These are phyloP conservation scores for Rhipidocladum racemiflorum DNA, from an alignment of 176 grass and related monocot species.

Conservation along the genomic window DNA sequence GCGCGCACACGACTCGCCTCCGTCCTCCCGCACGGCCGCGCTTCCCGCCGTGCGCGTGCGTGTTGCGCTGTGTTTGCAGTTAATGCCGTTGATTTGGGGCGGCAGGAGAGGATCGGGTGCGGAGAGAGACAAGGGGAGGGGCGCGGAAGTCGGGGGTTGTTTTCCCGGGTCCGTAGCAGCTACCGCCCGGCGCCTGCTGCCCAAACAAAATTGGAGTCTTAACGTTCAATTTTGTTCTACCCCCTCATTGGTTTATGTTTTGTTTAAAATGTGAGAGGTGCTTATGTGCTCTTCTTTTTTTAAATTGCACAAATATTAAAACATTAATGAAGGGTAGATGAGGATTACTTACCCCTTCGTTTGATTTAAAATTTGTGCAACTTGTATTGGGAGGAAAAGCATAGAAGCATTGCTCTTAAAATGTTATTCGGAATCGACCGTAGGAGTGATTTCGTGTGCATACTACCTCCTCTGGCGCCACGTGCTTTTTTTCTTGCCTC, in stretches of 20 bases:
- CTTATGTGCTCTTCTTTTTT: no score
- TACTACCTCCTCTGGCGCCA: no score
- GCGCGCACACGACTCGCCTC: slow-evolving; percentile 21
- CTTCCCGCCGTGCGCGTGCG: slow-evolving; percentile 33
- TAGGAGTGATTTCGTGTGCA: no score
- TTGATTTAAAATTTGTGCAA: no score
- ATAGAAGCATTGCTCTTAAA: no score
- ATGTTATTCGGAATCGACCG: no score
- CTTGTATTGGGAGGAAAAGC: no score
- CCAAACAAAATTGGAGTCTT: background rate
- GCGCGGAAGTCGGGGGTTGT: slow-evolving; percentile 41
- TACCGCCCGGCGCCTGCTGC: slow-evolving; percentile 21
- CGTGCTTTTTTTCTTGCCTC: no score
- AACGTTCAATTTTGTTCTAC: background rate
- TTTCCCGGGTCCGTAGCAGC: background rate
- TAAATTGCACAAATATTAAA: no score
- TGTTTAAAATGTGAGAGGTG: no score
- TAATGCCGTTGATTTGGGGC: slow-evolving; percentile 38
- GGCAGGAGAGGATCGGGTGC: slow-evolving; percentile 15
- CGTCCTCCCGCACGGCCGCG: slow-evolving; percentile 38
- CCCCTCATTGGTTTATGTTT: background rate
- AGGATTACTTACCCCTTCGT: no score
- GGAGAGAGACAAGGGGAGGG: slow-evolving; percentile 32
- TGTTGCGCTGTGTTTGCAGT: slow-evolving; percentile 2
- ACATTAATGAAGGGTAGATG: no score